Evolutionary conservation across 2,329 filamentous ascomycete species (phyloP).

Genomic region (Cladosporium halotolerans): DNA sequence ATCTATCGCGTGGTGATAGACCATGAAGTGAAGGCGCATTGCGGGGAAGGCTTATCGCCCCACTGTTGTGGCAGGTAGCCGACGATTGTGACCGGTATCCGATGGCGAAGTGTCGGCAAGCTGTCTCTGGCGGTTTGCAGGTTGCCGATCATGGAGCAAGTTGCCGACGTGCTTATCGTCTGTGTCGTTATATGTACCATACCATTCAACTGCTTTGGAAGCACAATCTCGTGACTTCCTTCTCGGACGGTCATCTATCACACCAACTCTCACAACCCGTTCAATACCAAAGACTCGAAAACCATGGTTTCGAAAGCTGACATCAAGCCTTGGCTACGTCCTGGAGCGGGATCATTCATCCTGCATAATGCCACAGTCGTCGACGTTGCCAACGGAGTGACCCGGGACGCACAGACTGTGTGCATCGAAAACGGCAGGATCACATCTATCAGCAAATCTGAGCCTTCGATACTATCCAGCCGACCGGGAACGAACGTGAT

Average conservation of each 20-base stretch:
- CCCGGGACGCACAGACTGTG: slow-evolving; percentile 8
- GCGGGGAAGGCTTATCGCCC: too few relatives aligned
- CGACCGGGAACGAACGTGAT: slow-evolving; percentile 17
- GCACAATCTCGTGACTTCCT: too few relatives aligned
- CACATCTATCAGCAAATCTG: not conserved
- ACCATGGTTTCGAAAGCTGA: slow-evolving; percentile 8
- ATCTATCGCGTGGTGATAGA: too few relatives aligned
- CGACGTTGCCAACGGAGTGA: slow-evolving; percentile 32
- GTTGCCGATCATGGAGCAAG: not conserved
- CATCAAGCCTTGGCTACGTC: slow-evolving; percentile 26
- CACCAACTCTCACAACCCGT: not conserved
- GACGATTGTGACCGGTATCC: not conserved
- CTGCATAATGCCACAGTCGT: slow-evolving; percentile 43
- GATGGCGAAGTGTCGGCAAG: not conserved
- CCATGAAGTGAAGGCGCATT: too few relatives aligned
- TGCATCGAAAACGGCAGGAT: slow-evolving; percentile 16
- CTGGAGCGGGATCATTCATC: slow-evolving; percentile 22
- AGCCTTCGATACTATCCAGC: slow-evolving; percentile 18
- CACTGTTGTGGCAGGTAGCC: too few relatives aligned
- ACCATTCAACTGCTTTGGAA: too few relatives aligned
- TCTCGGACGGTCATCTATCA: too few relatives aligned
- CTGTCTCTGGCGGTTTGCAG: not conserved
- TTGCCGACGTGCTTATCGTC: not conserved
- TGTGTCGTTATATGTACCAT: too few relatives aligned
- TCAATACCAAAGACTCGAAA: not conserved